Evolutionary conservation across 169 alveolate genomes (phyloP).

Genomic region (Blepharisma undulans): DNA sequence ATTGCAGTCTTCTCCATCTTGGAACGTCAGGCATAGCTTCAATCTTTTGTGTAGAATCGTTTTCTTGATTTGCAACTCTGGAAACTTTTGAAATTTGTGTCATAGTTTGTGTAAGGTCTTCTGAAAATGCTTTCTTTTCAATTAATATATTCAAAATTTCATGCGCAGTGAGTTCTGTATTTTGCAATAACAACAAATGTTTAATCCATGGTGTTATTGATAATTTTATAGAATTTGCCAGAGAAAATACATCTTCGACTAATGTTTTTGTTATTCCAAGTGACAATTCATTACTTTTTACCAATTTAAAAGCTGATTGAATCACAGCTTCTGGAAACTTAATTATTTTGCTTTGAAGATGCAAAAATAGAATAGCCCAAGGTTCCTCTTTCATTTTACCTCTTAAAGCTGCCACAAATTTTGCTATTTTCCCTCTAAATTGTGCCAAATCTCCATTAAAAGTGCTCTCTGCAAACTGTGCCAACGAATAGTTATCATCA

Average conservation of each 20-base stretch:
- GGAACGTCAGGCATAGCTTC: neutral
- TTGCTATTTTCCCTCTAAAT: neutral
- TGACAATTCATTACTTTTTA: neutral
- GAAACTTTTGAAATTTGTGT: neutral
- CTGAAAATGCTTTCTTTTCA: neutral
- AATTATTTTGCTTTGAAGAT: neutral
- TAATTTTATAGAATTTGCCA: neutral
- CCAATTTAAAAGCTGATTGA: neutral
- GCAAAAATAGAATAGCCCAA: slow-evolving; percentile 25
- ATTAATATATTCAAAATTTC: neutral
- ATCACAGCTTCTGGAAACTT: slow-evolving; percentile 10
- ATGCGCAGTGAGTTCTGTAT: neutral
- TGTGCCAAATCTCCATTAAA: neutral
- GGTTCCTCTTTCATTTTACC: slow-evolving; percentile 17
- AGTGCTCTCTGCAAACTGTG: neutral
- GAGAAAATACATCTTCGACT: neutral
- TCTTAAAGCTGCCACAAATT: neutral
- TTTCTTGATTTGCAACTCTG: neutral
- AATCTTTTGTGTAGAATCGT: neutral
- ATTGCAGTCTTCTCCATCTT: neutral
- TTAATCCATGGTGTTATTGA: neutral
- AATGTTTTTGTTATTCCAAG: neutral
- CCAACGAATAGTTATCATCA: neutral
- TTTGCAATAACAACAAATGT: neutral
- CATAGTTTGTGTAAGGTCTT: neutral